Conservation (phyloP, 116 monocot species). For the Iris pallida region DNA sequence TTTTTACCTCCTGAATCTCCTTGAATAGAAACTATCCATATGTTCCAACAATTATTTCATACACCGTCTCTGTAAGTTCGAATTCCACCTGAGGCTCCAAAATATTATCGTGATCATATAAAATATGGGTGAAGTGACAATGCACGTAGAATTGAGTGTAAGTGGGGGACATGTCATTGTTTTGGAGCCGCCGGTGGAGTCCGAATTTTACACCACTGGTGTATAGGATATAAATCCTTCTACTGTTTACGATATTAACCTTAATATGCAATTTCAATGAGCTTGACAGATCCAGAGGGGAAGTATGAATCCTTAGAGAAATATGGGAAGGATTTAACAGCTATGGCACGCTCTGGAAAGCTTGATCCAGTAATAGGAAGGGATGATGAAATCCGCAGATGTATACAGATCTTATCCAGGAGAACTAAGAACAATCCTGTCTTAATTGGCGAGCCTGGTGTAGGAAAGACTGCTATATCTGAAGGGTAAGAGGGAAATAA, state of each 20-base stretch:
- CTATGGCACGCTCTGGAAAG: slow-evolving; percentile 94
- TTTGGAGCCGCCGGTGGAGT: too few species aligned
- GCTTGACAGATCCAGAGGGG: slow-evolving; percentile 85
- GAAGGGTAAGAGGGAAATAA: slow-evolving; percentile 67
- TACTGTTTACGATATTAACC: neutral
- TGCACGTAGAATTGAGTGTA: too few species aligned
- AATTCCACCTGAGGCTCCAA: too few species aligned
- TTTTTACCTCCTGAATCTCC: too few species aligned
- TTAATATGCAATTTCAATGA: slow-evolving; percentile 4
- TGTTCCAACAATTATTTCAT: too few species aligned
- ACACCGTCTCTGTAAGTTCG: too few species aligned
- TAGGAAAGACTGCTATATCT: slow-evolving; percentile 98
- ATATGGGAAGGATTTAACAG: slow-evolving; percentile 96
- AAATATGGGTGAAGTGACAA: too few species aligned
- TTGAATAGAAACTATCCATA: too few species aligned
- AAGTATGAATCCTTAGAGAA: slow-evolving; percentile 96
- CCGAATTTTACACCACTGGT: too few species aligned
- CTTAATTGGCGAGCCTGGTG: slow-evolving; percentile 99
- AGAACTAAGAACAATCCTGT: slow-evolving; percentile 99
- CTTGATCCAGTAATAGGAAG: slow-evolving; percentile 99
- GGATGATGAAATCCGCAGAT: slow-evolving; percentile 98
- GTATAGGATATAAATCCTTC: too few species aligned
- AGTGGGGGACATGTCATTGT: too few species aligned
- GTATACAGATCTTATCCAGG: slow-evolving; percentile 96
- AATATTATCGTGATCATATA: too few species aligned